Evolutionary conservation across 2,329 filamentous ascomycete genomes (phyloP).

Genomic region (Metarhizium rileyi): DNA sequence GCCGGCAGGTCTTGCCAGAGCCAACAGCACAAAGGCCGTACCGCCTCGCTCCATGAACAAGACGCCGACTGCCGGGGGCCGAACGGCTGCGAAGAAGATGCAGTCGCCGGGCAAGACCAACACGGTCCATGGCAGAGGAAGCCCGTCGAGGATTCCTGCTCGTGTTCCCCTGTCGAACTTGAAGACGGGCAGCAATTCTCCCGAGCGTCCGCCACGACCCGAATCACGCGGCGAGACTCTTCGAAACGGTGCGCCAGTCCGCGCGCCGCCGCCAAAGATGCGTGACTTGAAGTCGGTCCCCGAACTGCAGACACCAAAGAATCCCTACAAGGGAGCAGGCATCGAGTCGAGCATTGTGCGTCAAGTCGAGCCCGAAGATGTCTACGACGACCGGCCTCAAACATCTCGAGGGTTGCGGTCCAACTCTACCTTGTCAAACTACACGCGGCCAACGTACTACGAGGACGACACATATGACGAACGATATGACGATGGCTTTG

Average conservation of each 20-base stretch:
- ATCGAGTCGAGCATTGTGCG: conserved; percentile 47
- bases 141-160: conserved; percentile 51
- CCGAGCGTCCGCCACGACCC: conserved; percentile 52
- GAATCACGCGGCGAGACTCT: conserved; percentile 35
- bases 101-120: conserved; percentile 13
- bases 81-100: conserved; percentile 18
- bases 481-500: conserved; percentile 12
- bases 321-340: conserved; percentile 38
- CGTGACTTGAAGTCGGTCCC: conserved; percentile 56
- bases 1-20: conserved; percentile 16
- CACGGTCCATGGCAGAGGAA: conserved; percentile 23
- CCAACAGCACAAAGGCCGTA: conserved; percentile 20
- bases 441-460: conserved; percentile 21
- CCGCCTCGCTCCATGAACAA: conserved; percentile 36
- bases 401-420: conserved; percentile 24
- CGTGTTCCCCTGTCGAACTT: conserved; percentile 61
- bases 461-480: conserved; percentile 27
- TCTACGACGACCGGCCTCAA: conserved; percentile 59
- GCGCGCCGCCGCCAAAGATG: conserved; percentile 84
- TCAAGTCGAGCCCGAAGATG: conserved; percentile 66
- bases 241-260: conserved; percentile 45
- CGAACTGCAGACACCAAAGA: conserved; percentile 40
- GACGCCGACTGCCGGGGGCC: conserved; percentile 40
- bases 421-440: conserved; percentile 30
- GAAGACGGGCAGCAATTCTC: conserved; percentile 67